A percentile compares a stretch with the other conserved stretches of the same genome.
phyloP scores from a whole-genome alignment of 108 stramenopile species.

The Nitzschia sp. region DNA sequence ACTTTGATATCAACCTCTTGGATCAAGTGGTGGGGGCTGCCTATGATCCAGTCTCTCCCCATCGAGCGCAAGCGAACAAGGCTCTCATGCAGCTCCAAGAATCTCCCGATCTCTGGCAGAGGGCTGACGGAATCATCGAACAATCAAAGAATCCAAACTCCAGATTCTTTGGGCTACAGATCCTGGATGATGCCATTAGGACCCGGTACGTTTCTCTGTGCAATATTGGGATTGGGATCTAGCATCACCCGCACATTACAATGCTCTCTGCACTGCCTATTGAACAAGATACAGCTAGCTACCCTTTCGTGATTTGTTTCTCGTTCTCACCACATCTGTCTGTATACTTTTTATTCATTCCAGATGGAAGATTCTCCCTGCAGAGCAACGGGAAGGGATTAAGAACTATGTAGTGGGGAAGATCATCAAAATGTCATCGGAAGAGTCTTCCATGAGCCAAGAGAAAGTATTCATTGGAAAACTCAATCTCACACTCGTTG shows the following conservation, averaged over 20 bases:
- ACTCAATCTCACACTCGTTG: constrained; percentile 95
- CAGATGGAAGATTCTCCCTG: constrained; percentile 89
- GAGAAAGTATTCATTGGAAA: constrained; percentile 82
- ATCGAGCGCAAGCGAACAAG: constrained; percentile 82
- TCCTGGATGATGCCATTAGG: constrained; percentile 86
- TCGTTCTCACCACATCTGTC: neutral
- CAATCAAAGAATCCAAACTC: constrained; percentile 74
- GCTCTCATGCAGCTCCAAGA: constrained; percentile 90
- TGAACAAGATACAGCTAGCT: neutral
- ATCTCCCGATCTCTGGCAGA: constrained; percentile 74
- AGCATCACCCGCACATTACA: too few relatives aligned
- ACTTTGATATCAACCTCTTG: constrained; percentile 82
- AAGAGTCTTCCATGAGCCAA: constrained; percentile 51
- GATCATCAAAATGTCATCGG: constrained; percentile 88
- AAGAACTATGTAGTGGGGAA: constrained; percentile 96
- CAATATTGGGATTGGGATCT: too few relatives aligned
- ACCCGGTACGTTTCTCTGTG: constrained; percentile 55
- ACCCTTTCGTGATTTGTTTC: neutral
- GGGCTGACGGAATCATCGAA: constrained; percentile 88
- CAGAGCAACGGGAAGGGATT: constrained; percentile 94
- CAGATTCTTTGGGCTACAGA: constrained; percentile 85
- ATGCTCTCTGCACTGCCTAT: neutral
- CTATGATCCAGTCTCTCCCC: constrained; percentile 78
- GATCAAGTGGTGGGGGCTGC: constrained; percentile 81
- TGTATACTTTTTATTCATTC: neutral